Base-by-base conservation (phyloP, 306 rosid species). In the Pterocarpus macrocarpus region DNA sequence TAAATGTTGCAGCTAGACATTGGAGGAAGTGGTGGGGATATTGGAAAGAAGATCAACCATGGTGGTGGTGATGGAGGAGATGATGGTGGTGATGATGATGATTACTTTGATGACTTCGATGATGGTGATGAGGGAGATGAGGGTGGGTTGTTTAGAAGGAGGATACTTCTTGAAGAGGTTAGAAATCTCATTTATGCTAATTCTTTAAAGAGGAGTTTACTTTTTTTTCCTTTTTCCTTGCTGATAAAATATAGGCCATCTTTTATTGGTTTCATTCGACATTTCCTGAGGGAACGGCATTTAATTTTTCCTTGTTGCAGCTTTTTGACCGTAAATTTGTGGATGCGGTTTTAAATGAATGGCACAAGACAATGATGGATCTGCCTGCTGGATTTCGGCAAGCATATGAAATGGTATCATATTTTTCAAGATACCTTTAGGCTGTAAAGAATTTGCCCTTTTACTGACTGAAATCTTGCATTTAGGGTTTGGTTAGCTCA, bases 61-160 rank as follows among this genome's bases (percentile, higher is more conserved):
- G 99, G 99, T 74, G 99, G 99, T 75, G 99, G 98, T 84, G 99
- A 93, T 70, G 99, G 99, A 62, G 99, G 97, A 14, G 97, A 93
- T 35, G 99, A 91, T 75, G 94, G 61, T 43, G 99, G 94, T 0
- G 98, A 93, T 41, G 99, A 95, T 57, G 98, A 95, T 28, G 99
- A 95, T 83, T 95, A 95, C 86, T 95, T 90, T 79, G 99, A 95
- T 87, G 98, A 95, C 69, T 95, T 93, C 13, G 99, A 95, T 64
- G 99, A 95, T 22, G 99, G 96, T 16, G 99, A 93, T 34, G 99
- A 95, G 75, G 99, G 99, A 79, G 99, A 91, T 69, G 98, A 93
- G 64, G 98, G 97, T 82, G 97, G 99, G 83, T 78, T 95, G 80
- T 95, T 95, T 76, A 88, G 98, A 86, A 89, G 94, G 77, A 84